Evolutionary conservation across 129 eudicot species (phyloP).

Genomic region (Daucus carota): DNA sequence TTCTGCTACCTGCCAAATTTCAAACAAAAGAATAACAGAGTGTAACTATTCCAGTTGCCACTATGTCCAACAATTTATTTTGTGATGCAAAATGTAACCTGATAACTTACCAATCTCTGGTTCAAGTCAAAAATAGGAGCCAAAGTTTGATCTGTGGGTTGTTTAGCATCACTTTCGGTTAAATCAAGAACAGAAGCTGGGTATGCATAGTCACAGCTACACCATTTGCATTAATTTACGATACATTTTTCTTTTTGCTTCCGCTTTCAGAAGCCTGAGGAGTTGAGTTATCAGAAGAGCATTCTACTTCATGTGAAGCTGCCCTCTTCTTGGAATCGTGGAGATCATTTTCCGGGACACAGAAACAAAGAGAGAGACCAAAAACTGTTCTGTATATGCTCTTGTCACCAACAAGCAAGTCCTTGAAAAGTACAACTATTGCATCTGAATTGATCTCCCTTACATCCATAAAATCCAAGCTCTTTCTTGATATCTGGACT

Average conservation of each 20-base stretch:
- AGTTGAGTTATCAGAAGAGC: constrained; percentile 49
- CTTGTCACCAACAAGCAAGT: constrained; percentile 52
- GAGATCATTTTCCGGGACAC: constrained; percentile 14
- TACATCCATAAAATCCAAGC: constrained; percentile 71
- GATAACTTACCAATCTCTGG: too few species aligned
- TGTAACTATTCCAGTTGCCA: too few species aligned
- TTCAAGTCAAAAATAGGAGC: too few species aligned
- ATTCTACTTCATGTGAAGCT: constrained; percentile 40
- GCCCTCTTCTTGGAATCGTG: constrained; percentile 41
- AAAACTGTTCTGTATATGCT: too few species aligned
- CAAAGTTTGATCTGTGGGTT: too few species aligned
- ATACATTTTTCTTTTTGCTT: constrained; percentile 36
- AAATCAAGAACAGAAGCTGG: too few species aligned
- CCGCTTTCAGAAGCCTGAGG: constrained; percentile 33
- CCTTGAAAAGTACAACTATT: constrained; percentile 46
- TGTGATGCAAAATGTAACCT: too few species aligned
- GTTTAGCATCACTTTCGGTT: too few species aligned
- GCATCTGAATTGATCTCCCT: constrained; percentile 69
- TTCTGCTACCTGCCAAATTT: too few species aligned
- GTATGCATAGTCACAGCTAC: too few species aligned
- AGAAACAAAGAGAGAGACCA: constrained; percentile 46
- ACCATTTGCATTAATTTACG: not conserved
- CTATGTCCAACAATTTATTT: too few species aligned
- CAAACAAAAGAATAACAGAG: too few species aligned
- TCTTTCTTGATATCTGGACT: constrained; percentile 81